Evolutionary conservation across 2,329 filamentous ascomycete species (phyloP).

Genomic region (Alternaria arbusti): DNA sequence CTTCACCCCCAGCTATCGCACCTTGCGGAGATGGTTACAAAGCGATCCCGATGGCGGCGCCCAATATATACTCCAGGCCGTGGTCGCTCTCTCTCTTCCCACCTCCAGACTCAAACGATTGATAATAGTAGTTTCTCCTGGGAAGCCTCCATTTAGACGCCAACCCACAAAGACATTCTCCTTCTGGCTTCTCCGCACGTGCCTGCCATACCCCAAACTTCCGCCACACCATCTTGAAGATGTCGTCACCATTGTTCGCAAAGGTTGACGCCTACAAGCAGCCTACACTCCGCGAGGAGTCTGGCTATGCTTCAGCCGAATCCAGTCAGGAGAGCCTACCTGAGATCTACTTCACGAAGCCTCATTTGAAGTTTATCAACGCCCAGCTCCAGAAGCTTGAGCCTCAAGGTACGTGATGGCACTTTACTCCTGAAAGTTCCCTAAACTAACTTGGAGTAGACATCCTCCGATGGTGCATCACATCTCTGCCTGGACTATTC

Average conservation of each 20-base stretch:
- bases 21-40: conserved; percentile 40
- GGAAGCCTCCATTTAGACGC: conserved; percentile 17
- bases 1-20: conserved; percentile 35
- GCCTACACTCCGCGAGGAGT: conserved; percentile 63
- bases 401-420: conserved; percentile 67
- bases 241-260: conserved; percentile 40
- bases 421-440: not conserved
- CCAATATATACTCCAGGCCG: conserved; percentile 36
- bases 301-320: conserved; percentile 79
- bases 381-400: conserved; percentile 84
- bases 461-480: conserved; percentile 89
- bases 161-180: conserved; percentile 12
- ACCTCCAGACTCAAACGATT: conserved; percentile 28
- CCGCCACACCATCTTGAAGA: conserved; percentile 16
- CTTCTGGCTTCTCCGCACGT: conserved; percentile 28
- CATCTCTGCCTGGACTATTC: conserved; percentile 84
- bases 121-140: conserved; percentile 30
- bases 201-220: conserved; percentile 8
- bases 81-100: conserved; percentile 18
- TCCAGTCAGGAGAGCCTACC: conserved; percentile 70
- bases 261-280: conserved; percentile 33
- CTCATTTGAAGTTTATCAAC: conserved; percentile 91
- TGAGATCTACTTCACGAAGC: conserved; percentile 82
- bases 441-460: conserved; percentile 58
- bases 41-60: conserved; percentile 36